These are phyloP conservation scores for Neonectria ditissima DNA, from an alignment of 2,329 filamentous ascomycete species.

Conservation along the genomic window DNA sequence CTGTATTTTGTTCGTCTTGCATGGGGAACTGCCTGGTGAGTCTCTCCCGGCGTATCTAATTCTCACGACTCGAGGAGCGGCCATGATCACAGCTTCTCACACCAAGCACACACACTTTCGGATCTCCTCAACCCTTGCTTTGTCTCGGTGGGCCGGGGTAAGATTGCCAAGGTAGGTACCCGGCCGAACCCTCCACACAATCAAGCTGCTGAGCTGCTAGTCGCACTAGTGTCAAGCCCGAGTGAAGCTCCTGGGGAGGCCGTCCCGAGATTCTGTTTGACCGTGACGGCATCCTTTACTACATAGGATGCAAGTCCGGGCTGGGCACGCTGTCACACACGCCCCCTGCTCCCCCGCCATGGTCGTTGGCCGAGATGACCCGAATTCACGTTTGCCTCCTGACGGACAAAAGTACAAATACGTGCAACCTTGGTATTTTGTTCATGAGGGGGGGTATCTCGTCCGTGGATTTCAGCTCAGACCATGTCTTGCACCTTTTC, in stretches of 20 bases:
- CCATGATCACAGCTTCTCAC: constrained; percentile 31
- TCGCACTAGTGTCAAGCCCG: constrained; percentile 34
- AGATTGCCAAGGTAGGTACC: constrained; percentile 43
- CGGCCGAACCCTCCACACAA: constrained; percentile 41
- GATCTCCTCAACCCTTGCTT: constrained; percentile 34
- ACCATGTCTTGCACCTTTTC: constrained; percentile 9
- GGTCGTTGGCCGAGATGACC: constrained; percentile 41
- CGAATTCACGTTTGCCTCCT: constrained; percentile 40
- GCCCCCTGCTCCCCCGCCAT: constrained; percentile 34
- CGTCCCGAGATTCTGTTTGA: constrained; percentile 31
- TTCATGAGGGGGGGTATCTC: constrained; percentile 17
- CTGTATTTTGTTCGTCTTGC: background rate
- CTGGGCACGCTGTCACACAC: constrained; percentile 27
- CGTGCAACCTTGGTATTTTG: constrained; percentile 2
- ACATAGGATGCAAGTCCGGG: background rate
- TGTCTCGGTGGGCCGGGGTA: constrained; percentile 35
- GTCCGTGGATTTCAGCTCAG: constrained; percentile 27
- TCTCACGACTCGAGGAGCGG: constrained; percentile 36
- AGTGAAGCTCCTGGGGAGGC: constrained; percentile 31
- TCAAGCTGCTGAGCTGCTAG: constrained; percentile 38
- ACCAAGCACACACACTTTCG: constrained; percentile 34
- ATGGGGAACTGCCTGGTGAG: constrained; percentile 14
- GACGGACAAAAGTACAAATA: background rate
- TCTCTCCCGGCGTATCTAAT: constrained; percentile 38
- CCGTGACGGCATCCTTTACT: constrained; percentile 41